Base-by-base conservation (phyloP, 495 filamentous ascomycete species). In the Penicillium bovifimosum region DNA sequence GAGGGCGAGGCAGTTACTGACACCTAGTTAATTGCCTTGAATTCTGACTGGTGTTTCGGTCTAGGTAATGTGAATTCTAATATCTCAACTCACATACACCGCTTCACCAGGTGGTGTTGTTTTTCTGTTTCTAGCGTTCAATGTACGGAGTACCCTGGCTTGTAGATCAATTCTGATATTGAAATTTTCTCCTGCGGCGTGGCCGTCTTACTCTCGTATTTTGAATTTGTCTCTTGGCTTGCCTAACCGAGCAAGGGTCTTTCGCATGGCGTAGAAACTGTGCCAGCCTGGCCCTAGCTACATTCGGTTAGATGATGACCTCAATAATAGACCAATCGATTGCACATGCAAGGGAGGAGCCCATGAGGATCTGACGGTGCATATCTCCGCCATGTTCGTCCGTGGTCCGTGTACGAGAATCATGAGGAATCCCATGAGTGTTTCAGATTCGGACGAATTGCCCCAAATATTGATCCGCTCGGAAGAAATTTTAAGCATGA, bases 1-100 rank as follows among this genome's bases (percentile, higher is more conserved):
- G 58, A 59, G 14, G 62, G 57, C 13, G 55, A 54, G 24, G 50
- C 47, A 24, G 54, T 48, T 24, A 41, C 56, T 51, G 32, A 29
- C 6, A 26, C 2, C 20, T 24, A 24, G 20, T 2, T 24, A 24
- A 4, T 2, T 50, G 28, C 42, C 48, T 26, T 50, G 46, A 47
- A 41, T 41, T 24, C 24, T 50, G 47, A 41, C 29, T 34, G 46
- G 16, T 48, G 33, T 43, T 14, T 16, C 27, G 10, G 24, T 6
- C n/a, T 14, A n/a, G 11, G 26, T 10, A 2, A 16, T 20, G 38
- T 27, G 41, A 14, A 16, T 43, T 43, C n/a, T 7, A 14, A 26
- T 11, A 1, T 26, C 17, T 27, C 20, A 20, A 27, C n/a, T 10
- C 5, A 36, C 20, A 28, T 11, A 28, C 40, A 43, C 26, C 26